Evolutionary conservation across 202 grass and related monocot species (phyloP).

Genomic region (Panicum hallii): DNA sequence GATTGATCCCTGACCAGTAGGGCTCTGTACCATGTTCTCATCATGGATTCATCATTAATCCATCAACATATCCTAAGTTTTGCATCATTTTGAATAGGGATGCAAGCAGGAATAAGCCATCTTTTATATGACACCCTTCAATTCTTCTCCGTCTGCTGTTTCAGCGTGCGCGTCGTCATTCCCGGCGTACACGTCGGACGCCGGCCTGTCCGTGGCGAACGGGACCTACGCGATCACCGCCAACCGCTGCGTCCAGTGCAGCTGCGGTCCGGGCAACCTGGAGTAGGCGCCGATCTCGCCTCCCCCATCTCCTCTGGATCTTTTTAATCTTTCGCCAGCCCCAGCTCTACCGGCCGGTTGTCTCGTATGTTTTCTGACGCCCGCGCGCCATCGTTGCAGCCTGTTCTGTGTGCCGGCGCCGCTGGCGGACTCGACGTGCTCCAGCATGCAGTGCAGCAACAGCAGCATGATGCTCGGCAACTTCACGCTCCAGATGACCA

Average conservation of each 20-base stretch:
- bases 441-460: constrained; percentile 90
- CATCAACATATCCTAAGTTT: not conserved
- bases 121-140: not conserved
- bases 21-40: not conserved
- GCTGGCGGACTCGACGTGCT: constrained; percentile 69
- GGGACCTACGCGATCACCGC: constrained; percentile 87
- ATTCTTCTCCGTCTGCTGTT: not conserved
- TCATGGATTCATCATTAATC: not conserved
- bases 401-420: constrained; percentile 88
- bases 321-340: not conserved
- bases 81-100: not conserved
- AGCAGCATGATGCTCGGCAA: constrained; percentile 91
- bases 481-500: constrained; percentile 66
- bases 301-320: not conserved
- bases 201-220: constrained; percentile 77
- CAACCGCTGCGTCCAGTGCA: constrained; percentile 89
- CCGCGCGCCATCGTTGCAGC: constrained; percentile 26
- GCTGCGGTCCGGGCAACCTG: constrained; percentile 80
- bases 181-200: constrained; percentile 63
- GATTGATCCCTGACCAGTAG: not conserved
- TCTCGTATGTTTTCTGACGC: constrained; percentile 17
- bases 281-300: constrained; percentile 49
- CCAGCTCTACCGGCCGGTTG: not conserved
- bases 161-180: constrained; percentile 79
- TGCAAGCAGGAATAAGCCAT: too few species aligned